These are phyloP conservation scores for Nothophytophthora sp. DNA, from an alignment of 352 stramenopile species.

Conservation along the genomic window DNA sequence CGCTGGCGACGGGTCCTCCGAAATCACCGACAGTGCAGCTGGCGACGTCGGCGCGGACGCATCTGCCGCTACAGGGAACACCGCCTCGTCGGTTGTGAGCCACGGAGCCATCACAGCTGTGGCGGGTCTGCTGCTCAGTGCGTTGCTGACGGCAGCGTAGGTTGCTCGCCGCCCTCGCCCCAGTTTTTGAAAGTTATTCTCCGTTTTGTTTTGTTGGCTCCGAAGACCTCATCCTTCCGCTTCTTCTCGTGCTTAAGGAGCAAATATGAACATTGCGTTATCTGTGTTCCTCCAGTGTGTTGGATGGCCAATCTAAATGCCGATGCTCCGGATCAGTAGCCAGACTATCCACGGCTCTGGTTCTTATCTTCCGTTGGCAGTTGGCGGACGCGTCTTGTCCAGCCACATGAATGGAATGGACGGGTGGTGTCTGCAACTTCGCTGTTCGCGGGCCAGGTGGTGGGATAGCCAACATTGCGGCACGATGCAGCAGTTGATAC, in stretches of 20 bases:
- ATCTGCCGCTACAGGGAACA: conserved; percentile 5
- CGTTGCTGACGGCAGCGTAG: conserved; percentile 13
- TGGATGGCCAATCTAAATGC: too few relatives aligned
- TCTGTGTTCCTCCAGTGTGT: too few relatives aligned
- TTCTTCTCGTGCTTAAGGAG: not conserved
- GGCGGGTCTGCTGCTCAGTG: conserved; percentile 4
- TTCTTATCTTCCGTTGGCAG: too few relatives aligned
- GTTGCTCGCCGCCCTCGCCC: not conserved
- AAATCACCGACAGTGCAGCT: conserved; percentile 20
- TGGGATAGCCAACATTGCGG: too few relatives aligned
- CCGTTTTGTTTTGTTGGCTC: not conserved
- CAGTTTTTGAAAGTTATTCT: conserved; percentile 23
- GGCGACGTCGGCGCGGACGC: conserved; percentile 16
- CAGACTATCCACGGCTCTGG: too few relatives aligned
- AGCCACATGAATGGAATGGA: too few relatives aligned
- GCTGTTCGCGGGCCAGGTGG: too few relatives aligned
- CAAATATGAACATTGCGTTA: conserved; percentile 3
- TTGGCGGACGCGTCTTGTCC: too few relatives aligned
- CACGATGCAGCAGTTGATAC: too few relatives aligned
- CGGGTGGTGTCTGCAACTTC: too few relatives aligned
- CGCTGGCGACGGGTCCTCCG: conserved; percentile 14
- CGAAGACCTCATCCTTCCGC: not conserved
- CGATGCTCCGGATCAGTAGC: too few relatives aligned
- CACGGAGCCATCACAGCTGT: not conserved
- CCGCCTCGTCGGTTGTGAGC: not conserved